Evolutionary conservation across 176 grass and related monocot genomes (phyloP), one percentile per base, ranked within the genome.

Genomic region (Thalia dealbata): DNA sequence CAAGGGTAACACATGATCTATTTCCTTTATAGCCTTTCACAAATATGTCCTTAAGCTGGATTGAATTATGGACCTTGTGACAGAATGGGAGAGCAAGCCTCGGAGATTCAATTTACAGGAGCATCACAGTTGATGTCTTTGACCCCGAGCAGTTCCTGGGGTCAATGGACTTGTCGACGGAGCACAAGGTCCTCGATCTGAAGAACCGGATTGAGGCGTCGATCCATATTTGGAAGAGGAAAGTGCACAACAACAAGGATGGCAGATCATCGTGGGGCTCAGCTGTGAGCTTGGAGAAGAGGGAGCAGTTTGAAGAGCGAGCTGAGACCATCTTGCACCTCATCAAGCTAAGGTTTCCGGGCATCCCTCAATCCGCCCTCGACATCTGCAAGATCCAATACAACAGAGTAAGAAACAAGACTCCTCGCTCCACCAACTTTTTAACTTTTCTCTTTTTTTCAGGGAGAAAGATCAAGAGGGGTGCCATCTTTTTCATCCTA

Each of bases 311-410:
- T 43, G 65, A 68, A 68, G 65, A 68, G 38, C 10, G 65, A 43
- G 65, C 65, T 23, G 65, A 68, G 38, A 68, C 38, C 65, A 22
- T 68, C 65, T 68, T 68, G 14, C 18, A 44, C 65, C 65, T 68
- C 65, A 42, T 68, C 65, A 68, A 68, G 32, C 64, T 42, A 2
- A 67, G 64, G 64, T 67, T 67, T 67, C 64, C 64, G 4, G 64
- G 32, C 15, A 18, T 67, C 16, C 19, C 64, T n/a, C 64, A 67
- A 67, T 42, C 64, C 21, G 7, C 64, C 21, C 64, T 67, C 0
- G 64, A 67, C 19, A 43, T 67, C n/a, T 43, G 64, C 64, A 67
- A 67, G 64, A 67, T 67, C 29, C 64, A 67, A 10, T 43, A 67
- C 30, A 67, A 67, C 64, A 67, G 18, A 43, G 64, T 67, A 67